phyloP scores from a whole-genome alignment of 768 basidiomycete species.

The Leucogyrophana mollusca region DNA sequence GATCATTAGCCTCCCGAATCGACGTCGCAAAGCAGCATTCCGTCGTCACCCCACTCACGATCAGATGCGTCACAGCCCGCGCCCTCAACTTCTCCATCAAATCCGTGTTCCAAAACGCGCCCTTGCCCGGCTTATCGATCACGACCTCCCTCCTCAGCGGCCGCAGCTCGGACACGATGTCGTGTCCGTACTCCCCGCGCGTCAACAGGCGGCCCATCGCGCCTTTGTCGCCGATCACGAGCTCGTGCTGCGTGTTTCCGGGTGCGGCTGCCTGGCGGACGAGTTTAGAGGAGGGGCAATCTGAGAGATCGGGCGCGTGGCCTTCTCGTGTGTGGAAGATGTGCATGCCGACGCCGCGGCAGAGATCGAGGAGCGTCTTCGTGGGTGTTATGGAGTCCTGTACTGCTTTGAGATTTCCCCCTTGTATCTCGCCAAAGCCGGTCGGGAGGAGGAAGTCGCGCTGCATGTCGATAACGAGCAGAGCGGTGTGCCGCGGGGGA shows the following conservation, averaged over 20 bases:
- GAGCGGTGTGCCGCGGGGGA: too few species aligned
- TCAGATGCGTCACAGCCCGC: conserved; percentile 2
- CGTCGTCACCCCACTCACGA: conserved; percentile 8
- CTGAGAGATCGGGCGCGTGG: conserved; percentile 6
- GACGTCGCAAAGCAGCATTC: conserved; percentile 5
- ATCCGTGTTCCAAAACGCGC: conserved; percentile 6
- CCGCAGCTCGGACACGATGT: conserved; percentile 4
- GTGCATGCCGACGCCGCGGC: too few species aligned
- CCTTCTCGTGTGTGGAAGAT: conserved; percentile 9
- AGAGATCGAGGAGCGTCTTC: too few species aligned
- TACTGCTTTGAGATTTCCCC: too few species aligned
- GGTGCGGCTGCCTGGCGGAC: not conserved
- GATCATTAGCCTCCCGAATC: conserved; percentile 6
- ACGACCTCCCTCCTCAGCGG: conserved; percentile 2
- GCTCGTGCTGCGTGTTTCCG: conserved; percentile 2
- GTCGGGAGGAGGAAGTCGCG: too few species aligned
- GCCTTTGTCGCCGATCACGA: conserved; percentile 7
- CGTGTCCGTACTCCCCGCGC: conserved; percentile 8
- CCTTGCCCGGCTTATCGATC: conserved; percentile 9
- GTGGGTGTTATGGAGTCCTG: too few species aligned
- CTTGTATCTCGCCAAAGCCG: too few species aligned
- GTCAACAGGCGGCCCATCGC: conserved; percentile 6
- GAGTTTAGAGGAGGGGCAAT: conserved; percentile 1
- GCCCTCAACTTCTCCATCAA: conserved; percentile 3
- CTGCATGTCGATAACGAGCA: too few species aligned